These are phyloP conservation scores for Wallacemonas rigidus DNA, from an alignment of 208 protist genomes.

Conservation along the genomic window DNA sequence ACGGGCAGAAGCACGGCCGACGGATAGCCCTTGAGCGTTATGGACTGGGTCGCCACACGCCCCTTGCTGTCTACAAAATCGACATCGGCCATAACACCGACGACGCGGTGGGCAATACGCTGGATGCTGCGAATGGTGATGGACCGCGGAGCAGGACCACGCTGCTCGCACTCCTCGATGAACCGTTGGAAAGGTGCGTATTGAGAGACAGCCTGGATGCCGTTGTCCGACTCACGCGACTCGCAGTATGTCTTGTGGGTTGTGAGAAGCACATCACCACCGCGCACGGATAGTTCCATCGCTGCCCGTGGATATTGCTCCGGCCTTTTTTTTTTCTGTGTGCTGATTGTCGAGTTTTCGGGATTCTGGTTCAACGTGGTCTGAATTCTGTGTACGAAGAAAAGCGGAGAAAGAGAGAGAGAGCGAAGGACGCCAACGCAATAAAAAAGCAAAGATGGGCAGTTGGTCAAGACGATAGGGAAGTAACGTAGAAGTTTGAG, in stretches of 20 bases:
- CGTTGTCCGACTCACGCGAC: conserved; percentile 28
- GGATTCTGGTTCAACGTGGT: too few species aligned
- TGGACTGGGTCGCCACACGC: conserved; percentile 33
- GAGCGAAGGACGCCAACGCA: not conserved
- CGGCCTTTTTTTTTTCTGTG: too few species aligned
- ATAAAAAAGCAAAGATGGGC: not conserved
- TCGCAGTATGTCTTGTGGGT: conserved; percentile 74
- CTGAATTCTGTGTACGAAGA: not conserved
- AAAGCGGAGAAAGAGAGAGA: not conserved
- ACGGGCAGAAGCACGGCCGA: conserved; percentile 61
- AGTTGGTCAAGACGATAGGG: not conserved
- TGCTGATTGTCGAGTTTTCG: too few species aligned
- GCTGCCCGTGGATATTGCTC: not conserved
- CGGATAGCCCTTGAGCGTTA: conserved; percentile 35
- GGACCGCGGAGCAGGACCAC: conserved; percentile 42
- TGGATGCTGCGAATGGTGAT: conserved; percentile 54
- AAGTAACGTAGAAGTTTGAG: too few species aligned
- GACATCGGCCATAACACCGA: conserved; percentile 57
- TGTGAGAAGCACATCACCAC: conserved; percentile 45
- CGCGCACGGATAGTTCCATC: conserved; percentile 65
- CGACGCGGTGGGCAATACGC: conserved; percentile 65
- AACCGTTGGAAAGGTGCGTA: conserved; percentile 59
- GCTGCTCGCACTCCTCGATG: conserved; percentile 29
- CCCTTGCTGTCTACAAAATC: conserved; percentile 39
- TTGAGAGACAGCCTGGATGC: conserved; percentile 40